Evolutionary conservation across 2,329 filamentous ascomycete species (phyloP).

Genomic region (Alternaria metachromatica): DNA sequence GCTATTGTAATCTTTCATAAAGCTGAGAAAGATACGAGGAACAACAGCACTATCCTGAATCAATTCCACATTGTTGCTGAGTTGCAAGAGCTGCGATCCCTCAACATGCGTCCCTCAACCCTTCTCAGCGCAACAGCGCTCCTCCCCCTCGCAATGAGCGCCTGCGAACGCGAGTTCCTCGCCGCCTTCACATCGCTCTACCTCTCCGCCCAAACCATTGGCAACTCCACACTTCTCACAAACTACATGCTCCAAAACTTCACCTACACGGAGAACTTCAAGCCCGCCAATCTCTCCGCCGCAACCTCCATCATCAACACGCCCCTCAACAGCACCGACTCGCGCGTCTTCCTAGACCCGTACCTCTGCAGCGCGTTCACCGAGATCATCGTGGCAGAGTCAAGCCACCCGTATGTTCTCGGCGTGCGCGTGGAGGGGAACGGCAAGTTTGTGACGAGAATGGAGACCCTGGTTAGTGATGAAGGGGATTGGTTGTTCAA

Average conservation of each 20-base stretch:
- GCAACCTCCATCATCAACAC: conserved; percentile 22
- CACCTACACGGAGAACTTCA: conserved; percentile 32
- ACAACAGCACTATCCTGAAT: rapidly evolving
- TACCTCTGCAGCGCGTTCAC: conserved; percentile 30
- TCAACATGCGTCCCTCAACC: neutral
- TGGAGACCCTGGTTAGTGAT: conserved; percentile 30
- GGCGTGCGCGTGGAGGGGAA: conserved; percentile 22
- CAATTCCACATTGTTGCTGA: neutral
- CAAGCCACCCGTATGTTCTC: conserved; percentile 30
- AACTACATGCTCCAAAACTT: conserved; percentile 15
- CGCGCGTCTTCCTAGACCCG: conserved; percentile 26
- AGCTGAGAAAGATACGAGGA: rapidly evolving
- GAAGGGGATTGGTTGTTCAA: conserved; percentile 35
- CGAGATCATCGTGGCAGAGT: conserved; percentile 23
- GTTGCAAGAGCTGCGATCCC: neutral
- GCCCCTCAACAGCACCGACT: conserved; percentile 24
- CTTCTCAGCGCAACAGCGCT: neutral
- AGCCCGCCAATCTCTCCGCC: conserved; percentile 16
- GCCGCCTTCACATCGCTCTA: conserved; percentile 23
- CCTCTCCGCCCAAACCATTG: conserved; percentile 24
- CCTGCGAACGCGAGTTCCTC: conserved; percentile 13
- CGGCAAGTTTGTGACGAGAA: conserved; percentile 20
- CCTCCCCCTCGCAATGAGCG: neutral
- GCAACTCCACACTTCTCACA: conserved; percentile 15
- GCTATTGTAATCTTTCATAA: neutral